Conservation (phyloP, 2,329 filamentous ascomycete genomes). For the Dactylellina cionopaga region DNA sequence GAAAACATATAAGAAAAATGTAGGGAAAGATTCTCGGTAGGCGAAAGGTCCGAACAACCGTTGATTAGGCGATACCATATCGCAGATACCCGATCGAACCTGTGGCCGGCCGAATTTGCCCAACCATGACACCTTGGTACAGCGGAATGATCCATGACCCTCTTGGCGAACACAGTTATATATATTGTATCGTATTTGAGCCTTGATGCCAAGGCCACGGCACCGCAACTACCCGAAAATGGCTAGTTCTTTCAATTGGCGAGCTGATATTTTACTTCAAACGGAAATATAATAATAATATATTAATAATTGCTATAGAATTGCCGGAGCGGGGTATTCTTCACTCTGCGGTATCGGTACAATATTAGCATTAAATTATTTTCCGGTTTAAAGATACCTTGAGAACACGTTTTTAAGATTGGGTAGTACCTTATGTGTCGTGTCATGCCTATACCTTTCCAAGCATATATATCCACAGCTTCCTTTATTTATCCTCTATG, state of each 20-base stretch:
- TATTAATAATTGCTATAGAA: background rate
- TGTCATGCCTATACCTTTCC: too few relatives aligned
- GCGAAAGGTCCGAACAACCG: background rate
- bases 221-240: background rate
- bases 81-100: constrained; percentile 13
- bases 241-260: too few relatives aligned
- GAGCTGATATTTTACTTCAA: too few relatives aligned
- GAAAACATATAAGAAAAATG: background rate
- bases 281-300: background rate
- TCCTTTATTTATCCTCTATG: too few relatives aligned
- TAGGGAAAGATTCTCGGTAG: background rate
- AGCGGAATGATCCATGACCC: constrained; percentile 15
- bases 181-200: background rate
- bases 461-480: too few relatives aligned
- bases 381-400: too few relatives aligned
- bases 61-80: background rate
- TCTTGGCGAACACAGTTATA: constrained; percentile 6
- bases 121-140: constrained; percentile 13
- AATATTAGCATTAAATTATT: background rate
- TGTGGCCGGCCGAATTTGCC: background rate
- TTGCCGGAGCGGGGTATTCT: background rate
- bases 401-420: too few relatives aligned
- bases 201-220: background rate
- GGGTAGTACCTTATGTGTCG: too few relatives aligned
- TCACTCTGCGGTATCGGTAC: background rate